These are phyloP conservation scores for Aspergillus pseudoviridinutans DNA, from an alignment of 2,329 filamentous ascomycete species.

Conservation along the genomic window DNA sequence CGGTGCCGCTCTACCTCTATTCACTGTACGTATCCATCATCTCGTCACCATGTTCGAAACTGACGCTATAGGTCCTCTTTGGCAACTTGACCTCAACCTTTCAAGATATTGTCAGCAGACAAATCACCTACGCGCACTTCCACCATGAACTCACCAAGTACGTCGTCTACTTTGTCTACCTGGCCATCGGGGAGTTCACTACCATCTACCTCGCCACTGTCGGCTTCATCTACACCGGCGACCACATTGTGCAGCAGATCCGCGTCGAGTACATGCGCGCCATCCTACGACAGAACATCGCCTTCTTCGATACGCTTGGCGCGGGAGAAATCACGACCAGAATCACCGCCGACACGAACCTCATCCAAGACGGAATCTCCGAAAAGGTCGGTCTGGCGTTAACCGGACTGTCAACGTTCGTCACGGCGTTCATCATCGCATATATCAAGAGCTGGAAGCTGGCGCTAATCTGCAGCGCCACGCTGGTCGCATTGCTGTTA, in stretches of 20 bases:
- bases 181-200: conserved; percentile 72
- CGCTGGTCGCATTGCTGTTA: conserved; percentile 68
- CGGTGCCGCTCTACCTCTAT: conserved; percentile 70
- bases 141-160: conserved; percentile 54
- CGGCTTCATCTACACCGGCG: conserved; percentile 80
- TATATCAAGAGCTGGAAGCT: conserved; percentile 91
- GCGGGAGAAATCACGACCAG: conserved; percentile 87
- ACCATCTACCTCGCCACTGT: conserved; percentile 73
- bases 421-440: conserved; percentile 81
- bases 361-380: conserved; percentile 87
- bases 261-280: conserved; percentile 75
- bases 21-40: conserved; percentile 56
- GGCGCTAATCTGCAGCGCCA: conserved; percentile 76
- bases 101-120: conserved; percentile 55
- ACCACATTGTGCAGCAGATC: conserved; percentile 71
- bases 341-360: conserved; percentile 85
- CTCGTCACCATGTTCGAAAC: not conserved
- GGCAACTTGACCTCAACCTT: conserved; percentile 70
- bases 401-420: conserved; percentile 70
- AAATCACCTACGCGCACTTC: conserved; percentile 52
- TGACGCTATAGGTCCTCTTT: conserved; percentile 54
- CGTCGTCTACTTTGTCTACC: conserved; percentile 78
- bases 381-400: conserved; percentile 79
- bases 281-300: conserved; percentile 81
- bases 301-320: conserved; percentile 84